These are phyloP conservation scores for Cryomyces antarcticus DNA, from an alignment of 495 filamentous ascomycete species.

Conservation along the genomic window DNA sequence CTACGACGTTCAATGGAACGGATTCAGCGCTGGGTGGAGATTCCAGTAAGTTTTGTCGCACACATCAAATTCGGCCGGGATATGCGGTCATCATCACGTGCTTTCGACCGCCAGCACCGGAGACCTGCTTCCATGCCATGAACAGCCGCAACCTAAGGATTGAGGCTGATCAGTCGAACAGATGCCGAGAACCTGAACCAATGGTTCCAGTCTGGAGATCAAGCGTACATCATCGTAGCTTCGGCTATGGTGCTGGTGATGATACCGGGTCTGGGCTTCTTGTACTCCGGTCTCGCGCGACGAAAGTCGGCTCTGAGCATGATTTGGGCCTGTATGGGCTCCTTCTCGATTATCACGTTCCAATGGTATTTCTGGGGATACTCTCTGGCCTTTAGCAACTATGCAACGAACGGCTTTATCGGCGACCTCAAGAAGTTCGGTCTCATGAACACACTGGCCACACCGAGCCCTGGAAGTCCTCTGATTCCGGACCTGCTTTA, in stretches of 20 bases:
- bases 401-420: constrained; percentile 45
- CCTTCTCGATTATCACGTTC: constrained; percentile 43
- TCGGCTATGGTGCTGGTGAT: constrained; percentile 93
- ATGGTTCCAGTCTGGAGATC: constrained; percentile 57
- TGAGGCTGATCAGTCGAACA: constrained; percentile 11
- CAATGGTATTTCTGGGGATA: constrained; percentile 66
- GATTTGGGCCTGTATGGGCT: constrained; percentile 51
- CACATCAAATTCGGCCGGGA: background rate
- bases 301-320: constrained; percentile 47
- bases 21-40: constrained; percentile 51
- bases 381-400: constrained; percentile 44
- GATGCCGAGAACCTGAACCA: constrained; percentile 67
- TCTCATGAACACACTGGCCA: constrained; percentile 39
- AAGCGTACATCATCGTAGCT: constrained; percentile 77
- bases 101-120: background rate
- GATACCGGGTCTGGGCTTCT: constrained; percentile 54
- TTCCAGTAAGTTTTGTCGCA: constrained; percentile 42
- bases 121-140: background rate
- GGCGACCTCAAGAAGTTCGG: constrained; percentile 46
- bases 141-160: background rate
- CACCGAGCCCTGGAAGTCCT: constrained; percentile 41
- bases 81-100: background rate
- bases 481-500: constrained; percentile 43
- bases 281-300: constrained; percentile 43
- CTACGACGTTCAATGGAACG: constrained; percentile 55